Percentiles rank a stretch among this genome's conserved stretches.
These are phyloP conservation scores for Mortierella sp. DNA, from an alignment of 371 early-diverging fungal genomes.

Conservation along the genomic window DNA sequence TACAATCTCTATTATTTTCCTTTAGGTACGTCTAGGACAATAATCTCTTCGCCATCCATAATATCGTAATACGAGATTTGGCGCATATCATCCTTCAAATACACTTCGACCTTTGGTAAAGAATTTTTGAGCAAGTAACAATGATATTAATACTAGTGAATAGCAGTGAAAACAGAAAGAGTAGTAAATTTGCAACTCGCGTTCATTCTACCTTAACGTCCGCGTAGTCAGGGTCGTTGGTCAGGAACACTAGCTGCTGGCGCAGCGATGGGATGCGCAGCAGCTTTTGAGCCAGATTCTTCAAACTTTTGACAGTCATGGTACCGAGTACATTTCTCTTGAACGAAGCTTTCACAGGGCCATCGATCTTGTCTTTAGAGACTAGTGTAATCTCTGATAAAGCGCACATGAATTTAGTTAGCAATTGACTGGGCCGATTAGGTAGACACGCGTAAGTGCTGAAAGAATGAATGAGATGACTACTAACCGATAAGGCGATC, in stretches of 20 bases:
- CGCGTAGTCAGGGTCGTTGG: conserved; percentile 33
- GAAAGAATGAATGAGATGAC: neutral
- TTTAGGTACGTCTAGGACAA: conserved; percentile 36
- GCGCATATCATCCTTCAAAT: conserved; percentile 61
- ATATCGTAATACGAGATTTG: conserved; percentile 58
- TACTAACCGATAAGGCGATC: conserved; percentile 69
- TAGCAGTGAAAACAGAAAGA: neutral
- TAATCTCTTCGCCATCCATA: conserved; percentile 51
- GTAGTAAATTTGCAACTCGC: neutral
- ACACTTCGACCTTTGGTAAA: conserved; percentile 27
- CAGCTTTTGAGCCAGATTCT: conserved; percentile 59
- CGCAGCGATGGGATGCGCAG: conserved; percentile 51
- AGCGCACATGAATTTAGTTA: neutral
- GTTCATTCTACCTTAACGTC: conserved; percentile 27
- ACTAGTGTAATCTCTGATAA: conserved; percentile 36
- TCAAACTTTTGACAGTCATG: conserved; percentile 64
- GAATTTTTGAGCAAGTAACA: neutral
- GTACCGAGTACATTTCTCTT: conserved; percentile 49
- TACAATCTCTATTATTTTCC: neutral
- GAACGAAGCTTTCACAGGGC: conserved; percentile 30
- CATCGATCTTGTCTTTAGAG: conserved; percentile 18
- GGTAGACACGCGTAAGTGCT: neutral
- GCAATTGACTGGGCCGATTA: too few species aligned
- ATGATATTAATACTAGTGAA: neutral
- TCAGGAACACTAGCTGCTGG: conserved; percentile 41